These are phyloP conservation scores for Syzygium malaccense DNA, from an alignment of 441 rosid species.

Conservation along the genomic window DNA sequence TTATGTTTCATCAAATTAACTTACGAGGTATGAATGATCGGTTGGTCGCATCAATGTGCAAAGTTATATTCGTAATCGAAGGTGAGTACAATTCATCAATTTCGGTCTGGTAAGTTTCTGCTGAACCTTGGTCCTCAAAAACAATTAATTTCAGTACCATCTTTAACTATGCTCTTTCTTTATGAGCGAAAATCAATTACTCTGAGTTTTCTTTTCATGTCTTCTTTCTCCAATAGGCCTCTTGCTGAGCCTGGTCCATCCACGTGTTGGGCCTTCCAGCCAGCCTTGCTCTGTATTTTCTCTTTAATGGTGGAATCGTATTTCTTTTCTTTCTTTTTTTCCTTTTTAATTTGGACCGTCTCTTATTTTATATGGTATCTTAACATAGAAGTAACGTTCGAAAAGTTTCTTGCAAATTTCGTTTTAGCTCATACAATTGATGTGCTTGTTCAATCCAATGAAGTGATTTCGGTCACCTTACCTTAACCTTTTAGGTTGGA, in stretches of 20 bases:
- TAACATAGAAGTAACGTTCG: not conserved
- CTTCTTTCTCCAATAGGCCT: not conserved
- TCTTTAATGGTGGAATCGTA: not conserved
- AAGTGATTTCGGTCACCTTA: not conserved
- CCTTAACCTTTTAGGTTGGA: not conserved
- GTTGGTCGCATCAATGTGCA: not conserved
- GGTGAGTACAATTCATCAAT: not conserved
- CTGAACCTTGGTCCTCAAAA: not conserved
- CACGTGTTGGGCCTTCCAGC: not conserved
- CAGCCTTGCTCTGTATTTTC: not conserved
- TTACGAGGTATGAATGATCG: fast-evolving
- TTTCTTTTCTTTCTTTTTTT: too few species aligned
- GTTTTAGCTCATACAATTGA: not conserved
- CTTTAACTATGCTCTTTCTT: not conserved
- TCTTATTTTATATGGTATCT: not conserved
- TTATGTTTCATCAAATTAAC: not conserved
- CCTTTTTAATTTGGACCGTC: not conserved
- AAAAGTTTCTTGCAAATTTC: not conserved
- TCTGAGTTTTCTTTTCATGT: not conserved
- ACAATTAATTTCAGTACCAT: not conserved
- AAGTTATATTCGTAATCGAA: not conserved
- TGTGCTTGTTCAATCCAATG: not conserved
- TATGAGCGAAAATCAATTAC: not conserved
- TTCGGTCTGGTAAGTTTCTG: not conserved
- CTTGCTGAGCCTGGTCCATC: not conserved